Percentiles rank a stretch among this genome's conserved stretches.
Evolutionary conservation across 2,329 filamentous ascomycete genomes (phyloP).

Genomic region (Phyllosticta citrichinensis): DNA sequence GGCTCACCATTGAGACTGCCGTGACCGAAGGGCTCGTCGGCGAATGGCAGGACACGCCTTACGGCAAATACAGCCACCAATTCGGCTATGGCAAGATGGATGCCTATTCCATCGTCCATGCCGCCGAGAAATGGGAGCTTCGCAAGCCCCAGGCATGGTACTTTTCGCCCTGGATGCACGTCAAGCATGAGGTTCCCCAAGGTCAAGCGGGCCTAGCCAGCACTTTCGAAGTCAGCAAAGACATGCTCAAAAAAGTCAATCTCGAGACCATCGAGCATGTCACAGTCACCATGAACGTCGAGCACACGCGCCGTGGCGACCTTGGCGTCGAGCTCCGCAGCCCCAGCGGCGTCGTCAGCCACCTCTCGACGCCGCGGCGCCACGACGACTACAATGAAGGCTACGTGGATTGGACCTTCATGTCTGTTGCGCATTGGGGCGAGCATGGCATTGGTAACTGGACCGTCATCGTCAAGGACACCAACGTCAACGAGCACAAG

Average conservation of each 20-base stretch:
- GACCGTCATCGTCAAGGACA: slow-evolving; percentile 85
- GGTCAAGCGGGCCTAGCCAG: slow-evolving; percentile 70
- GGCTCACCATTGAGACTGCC: slow-evolving; percentile 75
- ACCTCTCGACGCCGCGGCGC: slow-evolving; percentile 67
- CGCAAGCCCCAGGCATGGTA: slow-evolving; percentile 96
- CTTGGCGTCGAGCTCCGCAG: slow-evolving; percentile 86
- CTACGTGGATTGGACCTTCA: slow-evolving; percentile 96
- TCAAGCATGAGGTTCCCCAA: slow-evolving; percentile 77
- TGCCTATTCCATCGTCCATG: slow-evolving; percentile 72
- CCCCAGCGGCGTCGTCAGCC: slow-evolving; percentile 69
- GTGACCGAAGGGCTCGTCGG: slow-evolving; percentile 67
- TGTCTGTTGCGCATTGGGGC: slow-evolving; percentile 96
- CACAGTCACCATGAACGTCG: slow-evolving; percentile 93
- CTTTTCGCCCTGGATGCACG: slow-evolving; percentile 86
- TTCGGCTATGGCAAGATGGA: slow-evolving; percentile 96
- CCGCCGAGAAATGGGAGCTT: slow-evolving; percentile 71
- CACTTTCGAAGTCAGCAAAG: slow-evolving; percentile 68
- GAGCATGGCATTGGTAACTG: slow-evolving; percentile 80
- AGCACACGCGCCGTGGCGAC: slow-evolving; percentile 79
- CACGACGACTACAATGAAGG: slow-evolving; percentile 57
- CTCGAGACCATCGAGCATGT: slow-evolving; percentile 84
- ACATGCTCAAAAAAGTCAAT: slow-evolving; percentile 75
- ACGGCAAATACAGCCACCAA: slow-evolving; percentile 85
- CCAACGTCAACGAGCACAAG: slow-evolving; percentile 60
- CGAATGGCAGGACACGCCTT: slow-evolving; percentile 72